Evolutionary conservation across 2,329 filamentous ascomycete genomes (phyloP).

Genomic region (Chrysoporthe austroafricana): DNA sequence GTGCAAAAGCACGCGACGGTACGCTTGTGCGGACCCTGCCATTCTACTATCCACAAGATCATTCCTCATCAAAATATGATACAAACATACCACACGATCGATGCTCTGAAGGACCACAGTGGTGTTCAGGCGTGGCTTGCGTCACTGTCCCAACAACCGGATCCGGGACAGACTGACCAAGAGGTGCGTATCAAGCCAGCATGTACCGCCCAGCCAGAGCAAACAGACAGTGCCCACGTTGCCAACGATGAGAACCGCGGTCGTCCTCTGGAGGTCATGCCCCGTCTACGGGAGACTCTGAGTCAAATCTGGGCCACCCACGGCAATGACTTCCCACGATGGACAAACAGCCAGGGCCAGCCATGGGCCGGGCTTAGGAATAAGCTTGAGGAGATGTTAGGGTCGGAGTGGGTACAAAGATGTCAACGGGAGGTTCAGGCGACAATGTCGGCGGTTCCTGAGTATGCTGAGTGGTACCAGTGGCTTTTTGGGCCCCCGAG

Average conservation of each 20-base stretch:
- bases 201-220: neutral
- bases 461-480: no score
- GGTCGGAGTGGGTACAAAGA: neutral
- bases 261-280: neutral
- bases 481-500: neutral
- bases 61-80: neutral
- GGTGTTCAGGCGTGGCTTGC: neutral
- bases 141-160: neutral
- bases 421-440: neutral
- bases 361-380: neutral
- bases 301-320: neutral
- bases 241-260: no score
- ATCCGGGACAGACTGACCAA: neutral
- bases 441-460: no score
- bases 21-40: neutral
- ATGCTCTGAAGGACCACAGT: neutral
- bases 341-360: neutral
- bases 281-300: neutral
- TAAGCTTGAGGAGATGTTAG: neutral
- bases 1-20: neutral
- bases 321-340: neutral
- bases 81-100: neutral
- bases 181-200: neutral
- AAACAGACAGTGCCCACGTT: neutral
- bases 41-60: neutral